Conservation (phyloP, 1,284 basidiomycete species). For the Prillingera fragicola region DNA sequence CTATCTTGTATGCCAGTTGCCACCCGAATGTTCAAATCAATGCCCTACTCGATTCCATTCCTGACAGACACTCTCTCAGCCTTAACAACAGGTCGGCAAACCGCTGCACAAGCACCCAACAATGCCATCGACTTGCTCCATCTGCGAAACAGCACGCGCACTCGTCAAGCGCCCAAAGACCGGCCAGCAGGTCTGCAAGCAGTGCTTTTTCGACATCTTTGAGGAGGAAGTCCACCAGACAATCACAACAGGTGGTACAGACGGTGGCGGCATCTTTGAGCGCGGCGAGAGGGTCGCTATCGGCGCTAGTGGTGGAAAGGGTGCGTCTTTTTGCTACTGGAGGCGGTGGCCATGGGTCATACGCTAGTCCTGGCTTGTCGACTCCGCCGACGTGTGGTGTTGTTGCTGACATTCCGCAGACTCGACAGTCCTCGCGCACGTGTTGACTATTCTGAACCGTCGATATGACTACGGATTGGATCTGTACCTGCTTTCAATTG, state of each 20-base stretch:
- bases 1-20: too few relatives aligned
- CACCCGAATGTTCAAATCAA: background rate
- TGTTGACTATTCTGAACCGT: slow-evolving; percentile 92
- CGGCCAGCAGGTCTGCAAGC: slow-evolving; percentile 90
- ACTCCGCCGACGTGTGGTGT: background rate
- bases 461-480: slow-evolving; percentile 89
- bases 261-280: slow-evolving; percentile 69
- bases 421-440: slow-evolving; percentile 94
- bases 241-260: slow-evolving; percentile 54
- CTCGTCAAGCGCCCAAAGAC: slow-evolving; percentile 95
- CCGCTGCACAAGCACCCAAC: background rate
- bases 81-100: background rate
- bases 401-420: slow-evolving; percentile 53
- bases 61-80: background rate
- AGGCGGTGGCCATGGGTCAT: background rate
- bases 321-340: slow-evolving; percentile 52
- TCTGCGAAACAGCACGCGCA: slow-evolving; percentile 71
- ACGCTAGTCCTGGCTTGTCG: background rate
- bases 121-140: slow-evolving; percentile 47
- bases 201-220: slow-evolving; percentile 94
- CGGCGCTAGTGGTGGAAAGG: slow-evolving; percentile 96
- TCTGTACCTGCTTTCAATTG: slow-evolving; percentile 89
- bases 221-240: slow-evolving; percentile 98
- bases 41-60: background rate
- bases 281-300: slow-evolving; percentile 94